phyloP scores from a whole-genome alignment of 306 rosid species.

The Begonia peltatifolia region DNA sequence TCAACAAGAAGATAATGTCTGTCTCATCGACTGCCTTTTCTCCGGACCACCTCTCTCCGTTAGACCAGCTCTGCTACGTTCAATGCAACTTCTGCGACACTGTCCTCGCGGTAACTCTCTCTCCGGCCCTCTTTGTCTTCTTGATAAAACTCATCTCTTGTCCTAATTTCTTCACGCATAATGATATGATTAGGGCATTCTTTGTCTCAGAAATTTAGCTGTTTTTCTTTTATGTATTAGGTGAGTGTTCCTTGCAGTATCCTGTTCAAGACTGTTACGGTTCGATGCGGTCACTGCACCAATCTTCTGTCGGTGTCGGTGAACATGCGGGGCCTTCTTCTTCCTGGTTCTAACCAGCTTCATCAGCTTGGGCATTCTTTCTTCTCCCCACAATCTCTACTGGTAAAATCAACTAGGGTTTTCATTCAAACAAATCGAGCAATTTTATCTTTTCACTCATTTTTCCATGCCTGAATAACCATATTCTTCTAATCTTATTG shows the following conservation, averaged over 20 bases:
- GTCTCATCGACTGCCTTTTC: not conserved
- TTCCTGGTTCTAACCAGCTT: constrained; percentile 47
- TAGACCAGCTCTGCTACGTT: constrained; percentile 95
- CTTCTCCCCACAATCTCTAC: constrained; percentile 35
- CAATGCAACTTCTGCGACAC: constrained; percentile 96
- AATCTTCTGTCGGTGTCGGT: constrained; percentile 78
- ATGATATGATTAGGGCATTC: not conserved
- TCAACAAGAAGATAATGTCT: not conserved
- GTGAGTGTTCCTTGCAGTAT: constrained; percentile 85
- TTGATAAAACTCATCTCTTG: not conserved
- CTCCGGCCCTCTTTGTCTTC: not conserved
- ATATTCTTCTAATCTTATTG: no score
- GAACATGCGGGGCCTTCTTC: constrained; percentile 59
- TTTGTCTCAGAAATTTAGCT: not conserved
- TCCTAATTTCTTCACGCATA: not conserved
- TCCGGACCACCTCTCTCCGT: constrained; percentile 22
- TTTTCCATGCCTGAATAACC: no score
- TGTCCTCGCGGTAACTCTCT: constrained; percentile 52
- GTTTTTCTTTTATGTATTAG: constrained; percentile 16
- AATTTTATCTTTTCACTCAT: not conserved
- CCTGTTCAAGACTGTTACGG: constrained; percentile 87
- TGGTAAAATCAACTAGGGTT: constrained; percentile 21
- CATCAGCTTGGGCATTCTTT: constrained; percentile 53
- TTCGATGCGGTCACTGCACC: constrained; percentile 95
- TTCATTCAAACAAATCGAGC: no score